Conservation (phyloP, 2,329 filamentous ascomycete genomes). For the Nemania sp. region DNA sequence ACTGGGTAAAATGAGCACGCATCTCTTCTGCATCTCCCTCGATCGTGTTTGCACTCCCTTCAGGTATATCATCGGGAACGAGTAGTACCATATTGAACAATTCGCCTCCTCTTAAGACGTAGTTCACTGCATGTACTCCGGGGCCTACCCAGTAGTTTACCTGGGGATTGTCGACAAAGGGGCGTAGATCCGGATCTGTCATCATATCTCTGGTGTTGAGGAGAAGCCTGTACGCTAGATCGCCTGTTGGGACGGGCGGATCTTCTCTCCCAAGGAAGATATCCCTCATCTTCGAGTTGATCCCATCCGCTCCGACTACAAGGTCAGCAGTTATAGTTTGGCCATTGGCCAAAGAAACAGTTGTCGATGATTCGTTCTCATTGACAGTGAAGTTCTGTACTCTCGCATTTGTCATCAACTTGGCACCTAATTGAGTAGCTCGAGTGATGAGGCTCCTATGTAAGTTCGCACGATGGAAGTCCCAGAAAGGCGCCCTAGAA, state of each 20-base stretch:
- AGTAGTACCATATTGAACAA: slow-evolving; percentile 64
- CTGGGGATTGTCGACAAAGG: slow-evolving; percentile 60
- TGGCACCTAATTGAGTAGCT: slow-evolving; percentile 61
- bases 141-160: slow-evolving; percentile 67
- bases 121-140: slow-evolving; percentile 64
- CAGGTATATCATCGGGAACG: slow-evolving; percentile 63
- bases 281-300: slow-evolving; percentile 59
- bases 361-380: slow-evolving; percentile 50
- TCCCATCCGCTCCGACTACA: slow-evolving; percentile 62
- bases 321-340: slow-evolving; percentile 55
- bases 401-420: slow-evolving; percentile 58
- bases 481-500: slow-evolving; percentile 60
- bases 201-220: slow-evolving; percentile 59
- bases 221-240: slow-evolving; percentile 63
- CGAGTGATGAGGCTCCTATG: slow-evolving; percentile 61
- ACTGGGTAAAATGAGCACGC: slow-evolving; percentile 63
- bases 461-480: slow-evolving; percentile 66
- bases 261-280: slow-evolving; percentile 58
- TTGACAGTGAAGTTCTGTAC: slow-evolving; percentile 57
- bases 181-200: slow-evolving; percentile 58
- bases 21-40: slow-evolving; percentile 53
- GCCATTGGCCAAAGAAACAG: slow-evolving; percentile 56
- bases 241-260: slow-evolving; percentile 62
- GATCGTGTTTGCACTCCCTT: slow-evolving; percentile 53
- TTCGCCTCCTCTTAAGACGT: slow-evolving; percentile 60